Percentiles rank a stretch among this genome's conserved stretches.
Conservation (phyloP, 2,329 filamentous ascomycete genomes). For the Xenoacremonium recifei region DNA sequence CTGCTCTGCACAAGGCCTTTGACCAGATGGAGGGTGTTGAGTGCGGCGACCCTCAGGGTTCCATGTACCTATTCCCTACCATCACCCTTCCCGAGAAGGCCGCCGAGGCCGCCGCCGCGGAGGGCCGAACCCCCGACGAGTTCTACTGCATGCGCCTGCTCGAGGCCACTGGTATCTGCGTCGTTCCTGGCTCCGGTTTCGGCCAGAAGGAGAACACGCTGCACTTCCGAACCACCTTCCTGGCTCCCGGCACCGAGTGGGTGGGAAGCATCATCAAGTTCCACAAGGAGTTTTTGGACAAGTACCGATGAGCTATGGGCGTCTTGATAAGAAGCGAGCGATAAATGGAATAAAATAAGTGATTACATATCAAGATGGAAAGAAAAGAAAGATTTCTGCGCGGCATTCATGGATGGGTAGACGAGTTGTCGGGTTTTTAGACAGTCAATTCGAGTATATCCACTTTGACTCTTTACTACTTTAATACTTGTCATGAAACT, state of each 20-base stretch:
- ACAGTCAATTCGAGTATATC: no score
- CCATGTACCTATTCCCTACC: conserved; percentile 98
- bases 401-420: no score
- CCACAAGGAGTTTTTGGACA: conserved; percentile 85
- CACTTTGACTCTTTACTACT: no score
- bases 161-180: conserved; percentile 91
- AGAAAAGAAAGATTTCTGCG: no score
- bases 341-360: no score
- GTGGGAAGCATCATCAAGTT: conserved; percentile 83
- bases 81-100: conserved; percentile 79
- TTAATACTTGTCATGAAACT: no score
- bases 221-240: conserved; percentile 95
- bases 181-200: conserved; percentile 90
- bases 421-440: no score
- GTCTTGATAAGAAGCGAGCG: no score
- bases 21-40: conserved; percentile 93
- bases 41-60: conserved; percentile 85
- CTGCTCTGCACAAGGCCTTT: conserved; percentile 87
- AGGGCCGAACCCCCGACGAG: conserved; percentile 78
- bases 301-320: conserved; percentile 71
- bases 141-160: conserved; percentile 92
- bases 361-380: no score
- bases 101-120: conserved; percentile 69
- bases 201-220: conserved; percentile 88
- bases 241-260: conserved; percentile 96